Base-by-base conservation (phyloP, 176 grass and related monocot genomes). In the Leersia perrieri region DNA sequence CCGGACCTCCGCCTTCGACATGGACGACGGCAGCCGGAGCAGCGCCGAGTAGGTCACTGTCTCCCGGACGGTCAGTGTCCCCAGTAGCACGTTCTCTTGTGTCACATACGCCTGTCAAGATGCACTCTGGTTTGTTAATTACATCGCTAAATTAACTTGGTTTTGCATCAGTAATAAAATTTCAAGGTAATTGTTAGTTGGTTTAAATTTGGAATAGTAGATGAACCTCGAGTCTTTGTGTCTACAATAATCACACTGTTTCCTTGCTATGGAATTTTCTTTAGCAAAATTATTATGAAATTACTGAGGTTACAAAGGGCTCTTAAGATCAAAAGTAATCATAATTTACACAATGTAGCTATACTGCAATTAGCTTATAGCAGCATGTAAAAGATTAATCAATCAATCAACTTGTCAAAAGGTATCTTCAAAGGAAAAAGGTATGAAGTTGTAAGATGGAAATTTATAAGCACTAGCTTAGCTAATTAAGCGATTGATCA, bases 1-100 rank as follows among this genome's bases (percentile, higher is more conserved):
- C 5, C 57, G 74, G 76, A 99, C 83, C 51, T 95, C 93, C 31
- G 75, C 79, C 87, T 88, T 91, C 10, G 66, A 83, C 93, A 93
- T 90, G 68, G 71, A 73, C 7, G 89, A 75, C 0, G 97, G 91
- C 71, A 99, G 83, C 68, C 97, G 88, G 15, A 99, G 77, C 22
- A 91, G 77, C 5, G 93, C 97, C 2, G 97, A 99, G 76, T 99
- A 99, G 25, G 89, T 91, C 9, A 99, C 71, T 5, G 93, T 93
- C 84, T 99, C 97, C 3, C 93, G 73, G 12, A 99, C 97, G 0
- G 97, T 99, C 33, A 99, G 80, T 3, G 97, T 99, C 5, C 97
- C 93, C 41, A 99, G 91, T 33, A 95, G 68, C 33, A 91, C 88
- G 75, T 96, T 99, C 75, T 99, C 97, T 72, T 99, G 97, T 7